These are phyloP conservation scores for Aspergillus luchuensis DNA, from an alignment of 2,329 filamentous ascomycete genomes.

Conservation along the genomic window DNA sequence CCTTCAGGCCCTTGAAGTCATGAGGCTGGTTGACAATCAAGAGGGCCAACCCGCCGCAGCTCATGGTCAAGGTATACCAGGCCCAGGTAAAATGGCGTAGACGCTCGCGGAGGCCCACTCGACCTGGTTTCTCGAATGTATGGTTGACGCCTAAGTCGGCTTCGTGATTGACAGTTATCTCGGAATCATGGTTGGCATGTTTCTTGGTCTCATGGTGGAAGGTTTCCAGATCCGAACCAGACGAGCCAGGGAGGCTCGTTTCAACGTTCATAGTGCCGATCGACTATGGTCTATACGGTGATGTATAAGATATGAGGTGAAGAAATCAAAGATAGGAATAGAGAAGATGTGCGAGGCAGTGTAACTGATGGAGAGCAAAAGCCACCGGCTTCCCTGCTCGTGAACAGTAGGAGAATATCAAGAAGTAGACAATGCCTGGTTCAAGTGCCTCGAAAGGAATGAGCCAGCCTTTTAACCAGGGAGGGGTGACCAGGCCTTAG, in stretches of 20 bases:
- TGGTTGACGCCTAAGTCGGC: background rate
- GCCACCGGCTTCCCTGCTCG: background rate
- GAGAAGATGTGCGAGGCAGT: background rate
- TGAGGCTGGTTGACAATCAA: slow-evolving; percentile 64
- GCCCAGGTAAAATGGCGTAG: slow-evolving; percentile 65
- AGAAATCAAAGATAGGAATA: background rate
- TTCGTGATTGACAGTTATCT: background rate
- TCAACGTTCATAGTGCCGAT: background rate
- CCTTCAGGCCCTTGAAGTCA: slow-evolving; percentile 62
- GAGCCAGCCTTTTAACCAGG: background rate
- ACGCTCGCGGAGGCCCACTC: slow-evolving; percentile 23
- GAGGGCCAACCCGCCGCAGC: slow-evolving; percentile 69
- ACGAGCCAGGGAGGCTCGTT: background rate
- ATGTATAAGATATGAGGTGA: background rate
- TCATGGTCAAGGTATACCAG: slow-evolving; percentile 76
- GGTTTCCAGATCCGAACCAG: background rate
- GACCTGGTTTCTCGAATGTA: background rate
- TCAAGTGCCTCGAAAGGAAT: background rate
- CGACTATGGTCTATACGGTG: background rate
- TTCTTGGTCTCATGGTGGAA: background rate
- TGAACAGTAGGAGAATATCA: background rate
- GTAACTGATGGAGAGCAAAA: background rate
- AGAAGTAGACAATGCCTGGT: background rate
- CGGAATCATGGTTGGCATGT: background rate
- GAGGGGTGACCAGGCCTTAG: background rate